These are phyloP conservation scores for Tanacetum coccineum DNA, from an alignment of 129 eudicot species.

Conservation along the genomic window DNA sequence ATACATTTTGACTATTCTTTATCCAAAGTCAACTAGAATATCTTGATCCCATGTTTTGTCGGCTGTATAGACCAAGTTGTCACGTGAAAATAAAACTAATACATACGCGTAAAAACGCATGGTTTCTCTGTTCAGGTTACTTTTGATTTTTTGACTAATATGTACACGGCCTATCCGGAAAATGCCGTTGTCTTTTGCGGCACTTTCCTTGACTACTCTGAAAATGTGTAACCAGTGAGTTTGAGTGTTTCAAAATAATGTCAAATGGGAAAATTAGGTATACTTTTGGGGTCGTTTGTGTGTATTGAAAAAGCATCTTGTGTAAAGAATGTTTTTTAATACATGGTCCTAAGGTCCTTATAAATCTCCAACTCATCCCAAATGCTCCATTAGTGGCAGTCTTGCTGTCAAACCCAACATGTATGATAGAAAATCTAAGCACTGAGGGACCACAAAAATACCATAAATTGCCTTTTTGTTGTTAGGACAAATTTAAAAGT, in stretches of 20 bases:
- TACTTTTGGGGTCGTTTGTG: slow-evolving; percentile 24
- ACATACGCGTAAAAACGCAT: too few relatives aligned
- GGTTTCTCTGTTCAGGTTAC: too few relatives aligned
- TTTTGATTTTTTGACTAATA: too few relatives aligned
- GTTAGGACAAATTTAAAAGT: slow-evolving; percentile 22
- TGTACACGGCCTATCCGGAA: too few relatives aligned
- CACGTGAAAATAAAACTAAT: slow-evolving; percentile 28
- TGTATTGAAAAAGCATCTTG: neutral
- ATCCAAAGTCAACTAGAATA: slow-evolving; percentile 31
- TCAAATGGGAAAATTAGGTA: neutral
- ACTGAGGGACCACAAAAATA: slow-evolving; percentile 21
- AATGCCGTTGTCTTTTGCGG: too few relatives aligned
- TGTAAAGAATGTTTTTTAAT: neutral
- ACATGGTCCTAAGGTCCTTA: slow-evolving; percentile 13
- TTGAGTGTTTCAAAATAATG: neutral
- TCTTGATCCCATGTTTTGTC: slow-evolving; percentile 36
- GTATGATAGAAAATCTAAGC: slow-evolving; percentile 26
- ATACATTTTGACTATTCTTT: slow-evolving; percentile 28
- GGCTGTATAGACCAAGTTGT: slow-evolving; percentile 28
- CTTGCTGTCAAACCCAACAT: slow-evolving; percentile 27
- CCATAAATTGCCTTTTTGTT: slow-evolving; percentile 12
- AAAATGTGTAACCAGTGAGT: too few relatives aligned
- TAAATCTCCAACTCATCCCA: slow-evolving; percentile 7
- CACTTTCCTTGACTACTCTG: too few relatives aligned
- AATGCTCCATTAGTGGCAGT: slow-evolving; percentile 20